Evolutionary conservation across 495 filamentous ascomycete species (phyloP).

Genomic region (Aspergillus steynii): DNA sequence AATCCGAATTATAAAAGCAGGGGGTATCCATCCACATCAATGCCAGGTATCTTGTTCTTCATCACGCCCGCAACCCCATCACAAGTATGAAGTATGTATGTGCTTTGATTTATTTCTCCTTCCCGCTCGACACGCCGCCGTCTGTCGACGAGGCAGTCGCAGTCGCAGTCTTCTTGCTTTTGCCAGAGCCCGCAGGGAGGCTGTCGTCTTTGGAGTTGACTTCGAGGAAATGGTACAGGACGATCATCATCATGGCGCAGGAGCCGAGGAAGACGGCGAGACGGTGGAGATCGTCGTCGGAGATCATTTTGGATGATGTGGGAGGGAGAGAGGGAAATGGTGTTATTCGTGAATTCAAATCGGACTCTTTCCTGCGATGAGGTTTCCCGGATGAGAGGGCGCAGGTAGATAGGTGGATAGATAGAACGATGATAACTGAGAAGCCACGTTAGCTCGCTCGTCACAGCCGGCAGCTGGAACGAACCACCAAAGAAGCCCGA

Average conservation of each 20-base stretch:
- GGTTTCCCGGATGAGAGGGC: background rate
- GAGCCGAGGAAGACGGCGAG: constrained; percentile 94
- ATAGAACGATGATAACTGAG: background rate
- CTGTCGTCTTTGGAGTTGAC: constrained; percentile 74
- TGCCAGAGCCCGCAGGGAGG: constrained; percentile 14
- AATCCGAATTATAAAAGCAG: background rate
- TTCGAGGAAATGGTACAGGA: constrained; percentile 96
- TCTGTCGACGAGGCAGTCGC: constrained; percentile 17
- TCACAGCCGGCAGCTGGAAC: no score
- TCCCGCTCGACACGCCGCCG: background rate
- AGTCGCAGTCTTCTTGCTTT: constrained; percentile 31
- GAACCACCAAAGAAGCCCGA: background rate
- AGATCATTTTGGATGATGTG: constrained; percentile 63
- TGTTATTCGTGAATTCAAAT: background rate
- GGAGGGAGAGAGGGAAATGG: background rate
- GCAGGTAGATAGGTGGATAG: background rate
- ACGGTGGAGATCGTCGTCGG: constrained; percentile 78
- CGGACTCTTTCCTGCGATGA: background rate
- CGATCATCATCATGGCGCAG: constrained; percentile 87
- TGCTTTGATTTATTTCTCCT: background rate
- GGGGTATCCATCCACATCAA: background rate
- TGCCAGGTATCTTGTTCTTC: background rate
- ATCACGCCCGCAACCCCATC: no score
- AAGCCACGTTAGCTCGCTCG: background rate
- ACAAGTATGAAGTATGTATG: no score